Percentiles rank a stretch among this genome's conserved stretches.
Conservation (phyloP, 2,329 filamentous ascomycete species). For the Aspergillus oerlinghausenensis region DNA sequence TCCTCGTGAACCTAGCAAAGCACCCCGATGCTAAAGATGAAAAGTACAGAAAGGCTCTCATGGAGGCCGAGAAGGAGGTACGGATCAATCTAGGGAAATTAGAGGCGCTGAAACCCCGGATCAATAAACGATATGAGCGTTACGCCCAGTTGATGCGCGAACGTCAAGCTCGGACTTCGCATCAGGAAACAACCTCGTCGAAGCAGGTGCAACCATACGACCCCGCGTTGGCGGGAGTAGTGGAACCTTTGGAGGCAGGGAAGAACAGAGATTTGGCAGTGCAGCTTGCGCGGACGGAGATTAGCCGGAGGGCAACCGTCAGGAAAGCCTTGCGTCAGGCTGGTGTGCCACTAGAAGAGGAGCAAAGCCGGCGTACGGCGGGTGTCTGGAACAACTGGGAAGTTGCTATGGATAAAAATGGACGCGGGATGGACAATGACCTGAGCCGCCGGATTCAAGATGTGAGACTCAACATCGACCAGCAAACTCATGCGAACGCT, state of each 20-base stretch:
- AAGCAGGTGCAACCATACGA: slow-evolving; percentile 39
- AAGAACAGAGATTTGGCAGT: slow-evolving; percentile 73
- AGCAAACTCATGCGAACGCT: slow-evolving; percentile 9
- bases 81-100: slow-evolving; percentile 63
- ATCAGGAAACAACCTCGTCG: slow-evolving; percentile 8
- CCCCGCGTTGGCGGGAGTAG: slow-evolving; percentile 55
- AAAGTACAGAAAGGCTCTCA: slow-evolving; percentile 52
- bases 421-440: slow-evolving; percentile 37
- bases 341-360: slow-evolving; percentile 54
- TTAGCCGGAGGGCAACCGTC: slow-evolving; percentile 61
- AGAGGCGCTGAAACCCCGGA: slow-evolving; percentile 73
- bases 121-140: slow-evolving; percentile 65
- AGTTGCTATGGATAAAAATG: slow-evolving; percentile 35
- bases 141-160: slow-evolving; percentile 55
- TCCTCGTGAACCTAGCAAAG: slow-evolving; percentile 66
- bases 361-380: slow-evolving; percentile 51
- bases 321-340: slow-evolving; percentile 55
- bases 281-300: slow-evolving; percentile 68
- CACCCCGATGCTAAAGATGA: slow-evolving; percentile 72
- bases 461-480: slow-evolving; percentile 40
- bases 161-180: slow-evolving; percentile 40
- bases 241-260: slow-evolving; percentile 62
- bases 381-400: slow-evolving; percentile 54
- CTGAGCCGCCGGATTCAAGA: slow-evolving; percentile 51
- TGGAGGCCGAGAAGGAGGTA: slow-evolving; percentile 58